Base-by-base conservation (phyloP, 2,329 filamentous ascomycete genomes). In the Colletotrichum noveboracense region DNA sequence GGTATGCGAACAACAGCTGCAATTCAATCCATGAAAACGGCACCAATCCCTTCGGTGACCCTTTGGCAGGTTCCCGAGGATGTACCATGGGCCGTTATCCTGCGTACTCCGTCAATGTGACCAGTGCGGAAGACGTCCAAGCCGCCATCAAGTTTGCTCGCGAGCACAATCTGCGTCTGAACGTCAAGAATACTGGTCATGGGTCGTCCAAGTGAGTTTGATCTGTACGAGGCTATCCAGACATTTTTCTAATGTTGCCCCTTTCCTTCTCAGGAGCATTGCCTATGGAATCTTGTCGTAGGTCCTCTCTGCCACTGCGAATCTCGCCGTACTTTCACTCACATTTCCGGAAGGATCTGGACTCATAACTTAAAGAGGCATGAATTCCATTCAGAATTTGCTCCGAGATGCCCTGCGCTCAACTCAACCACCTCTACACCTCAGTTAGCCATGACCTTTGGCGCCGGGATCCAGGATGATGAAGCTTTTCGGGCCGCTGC, bases 361-460 rank as follows among this genome's bases (percentile, higher is more conserved):
- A 86, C 82, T 14, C 82, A 85, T 70, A 80, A 85, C 74, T 78
- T 87, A 26, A 85, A 87, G 75, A 24, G 62, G 9, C 56, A 24
- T 8, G 36, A 43, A 3, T 43, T 70, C 24, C 43, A 55, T 26
- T 18, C 61, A 18, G 26, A 24, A 9, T 70, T 70, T 6, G 18
- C 13, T 12, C 36, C 58, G 2, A 26, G 2, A 13, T 43, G 21
- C 6, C 21, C 18, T 58, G 4, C 18, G 13, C 4, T 28, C 56
- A 64, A 38, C 26, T 28, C 66, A 3, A 14, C 38, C 6, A 48
- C 60, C 43, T 21, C 62, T 5, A 24, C 21, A 13, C n/a, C 21
- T 48, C 62, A 73, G 28, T 36, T 58, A 16, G 74, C 87, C 3
- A 67, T 83, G 32, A 77, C 78, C 0, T 58, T 82, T 24, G 74